Evolutionary conservation across 2,329 filamentous ascomycete genomes (phyloP), one percentile per base, ranked within the genome.

Genomic region (Alternaria gaisen): DNA sequence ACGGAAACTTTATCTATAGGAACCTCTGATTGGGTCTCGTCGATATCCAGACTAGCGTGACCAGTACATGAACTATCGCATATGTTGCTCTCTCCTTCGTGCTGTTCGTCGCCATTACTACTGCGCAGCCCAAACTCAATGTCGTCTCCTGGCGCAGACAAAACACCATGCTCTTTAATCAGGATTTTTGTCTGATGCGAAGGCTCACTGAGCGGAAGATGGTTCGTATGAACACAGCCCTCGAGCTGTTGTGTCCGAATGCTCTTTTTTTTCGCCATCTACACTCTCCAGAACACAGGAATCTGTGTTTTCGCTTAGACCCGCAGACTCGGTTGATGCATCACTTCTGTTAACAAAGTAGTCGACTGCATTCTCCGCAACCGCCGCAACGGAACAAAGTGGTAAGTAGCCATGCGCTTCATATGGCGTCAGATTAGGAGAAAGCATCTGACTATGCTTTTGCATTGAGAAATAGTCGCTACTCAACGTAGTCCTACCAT

Each of bases 281-380:
- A 18, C 26, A 6, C 7, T 9, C 26, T 1, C 5, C 5, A 26
- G 16, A 9, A 1, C 12, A 8, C 0, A 6, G 4, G 3, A 47
- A 11, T 6, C 12, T 3, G 8, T 16, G 9, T 2, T 3, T 18
- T 6, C 16, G 16, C 0, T 7, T n/a, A 2, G 2, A 44, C 14
- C 26, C 6, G 16, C 2, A 9, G 36, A 38, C 1, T 28, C n/a
- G 1, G 5, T 16, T 11, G 43, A 1, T 3, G 5, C 28, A n/a
- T 30, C 11, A n/a, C 7, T 38, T 2, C 24, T 11, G 4, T 5
- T 7, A 6, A 16, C 26, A 8, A 50, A 50, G 32, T 50, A 36
- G 14, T 50, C 30, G 8, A 12, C 22, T 30, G n/a, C 12, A 4
- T 36, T 11, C 0, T 20, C 30, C 1, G 18, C 47, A 16, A 24